Base-by-base conservation (phyloP, 768 basidiomycete genomes). In the Udeniomyces megalosporus region DNA sequence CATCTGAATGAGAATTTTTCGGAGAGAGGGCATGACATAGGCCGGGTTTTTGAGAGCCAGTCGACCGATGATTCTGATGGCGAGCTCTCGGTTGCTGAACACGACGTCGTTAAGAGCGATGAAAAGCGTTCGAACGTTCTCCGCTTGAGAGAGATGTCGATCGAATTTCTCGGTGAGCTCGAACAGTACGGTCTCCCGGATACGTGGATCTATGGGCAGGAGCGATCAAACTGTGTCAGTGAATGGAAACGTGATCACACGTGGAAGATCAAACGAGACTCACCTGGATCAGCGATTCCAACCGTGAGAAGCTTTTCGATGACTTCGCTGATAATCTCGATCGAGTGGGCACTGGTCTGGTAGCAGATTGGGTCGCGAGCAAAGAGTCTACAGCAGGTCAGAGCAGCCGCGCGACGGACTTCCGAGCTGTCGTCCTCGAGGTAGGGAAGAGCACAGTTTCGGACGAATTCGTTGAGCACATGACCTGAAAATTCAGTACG, bases 261-360 rank as follows among this genome's bases (percentile, higher is more conserved):
- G 32, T 4, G 4, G 48, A 24, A 20, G 47, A 34, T 29, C 15
- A 67, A n/a, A n/a, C n/a, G n/a, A n/a, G n/a, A n/a, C 73, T 68
- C 70, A 91, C 92, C 89, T 56, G 92, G 89, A 77, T 99, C 95
- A 32, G 93, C 90, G 58, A 95, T 90, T 11, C 86, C 93, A 34
- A 96, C 88, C 1, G 88, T 92, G 60, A 97, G 74, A 14, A 99
- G 78, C 73, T 96, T 97, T 72, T 95, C 91, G 46, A 97, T 79
- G n/a, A 97, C 92, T 66, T 97, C 93, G 72, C 88, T 89, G 70
- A 99, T 92, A 62, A 97, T 84, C 70, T 96, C 89, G 59, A 95
- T 93, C 8, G 92, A 86, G 73, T 96, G 88, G 68, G 84, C 90
- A 76, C 89, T 93, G 11, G 90, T 85, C 74, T 96, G 92, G 68